A percentile compares a stretch with the other conserved stretches of the same genome.
These are phyloP conservation scores for Schoenoplectus triqueter DNA, from an alignment of 202 grass and related monocot species.

Conservation along the genomic window DNA sequence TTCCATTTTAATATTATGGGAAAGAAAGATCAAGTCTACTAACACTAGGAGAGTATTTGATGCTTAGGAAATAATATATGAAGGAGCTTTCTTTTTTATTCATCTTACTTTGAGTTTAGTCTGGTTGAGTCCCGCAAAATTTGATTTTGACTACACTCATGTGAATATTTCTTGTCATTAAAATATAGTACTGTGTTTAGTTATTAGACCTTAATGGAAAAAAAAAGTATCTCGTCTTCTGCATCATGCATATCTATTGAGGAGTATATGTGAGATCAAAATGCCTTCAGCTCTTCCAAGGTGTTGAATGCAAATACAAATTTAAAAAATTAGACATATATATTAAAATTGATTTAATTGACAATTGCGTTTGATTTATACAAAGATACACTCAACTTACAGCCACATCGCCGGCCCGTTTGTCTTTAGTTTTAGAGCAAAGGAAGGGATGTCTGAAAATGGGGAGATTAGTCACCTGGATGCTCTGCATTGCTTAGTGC, in stretches of 20 bases:
- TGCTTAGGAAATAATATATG: too few species aligned
- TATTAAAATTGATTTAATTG: not conserved
- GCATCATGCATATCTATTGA: not conserved
- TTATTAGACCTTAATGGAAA: not conserved
- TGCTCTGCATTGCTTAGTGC: not conserved
- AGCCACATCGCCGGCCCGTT: not conserved
- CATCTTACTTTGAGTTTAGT: too few species aligned
- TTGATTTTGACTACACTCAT: too few species aligned
- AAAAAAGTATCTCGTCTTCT: not conserved
- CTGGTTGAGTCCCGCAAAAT: too few species aligned
- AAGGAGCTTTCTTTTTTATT: too few species aligned
- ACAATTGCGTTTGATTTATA: not conserved
- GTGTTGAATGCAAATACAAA: not conserved
- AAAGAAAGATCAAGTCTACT: too few species aligned
- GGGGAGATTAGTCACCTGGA: not conserved
- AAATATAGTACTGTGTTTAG: not conserved
- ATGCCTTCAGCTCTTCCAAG: not conserved
- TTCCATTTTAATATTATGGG: too few species aligned
- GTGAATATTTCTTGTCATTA: not conserved
- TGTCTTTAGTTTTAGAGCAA: not conserved
- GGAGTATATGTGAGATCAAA: not conserved
- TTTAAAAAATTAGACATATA: not conserved
- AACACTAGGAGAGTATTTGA: too few species aligned
- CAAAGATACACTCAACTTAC: not conserved
- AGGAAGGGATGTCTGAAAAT: not conserved